Percentiles rank a stretch among this genome's conserved stretches.
These are phyloP conservation scores for Thelonectria blattea DNA, from an alignment of 2,329 filamentous ascomycete genomes.

Conservation along the genomic window DNA sequence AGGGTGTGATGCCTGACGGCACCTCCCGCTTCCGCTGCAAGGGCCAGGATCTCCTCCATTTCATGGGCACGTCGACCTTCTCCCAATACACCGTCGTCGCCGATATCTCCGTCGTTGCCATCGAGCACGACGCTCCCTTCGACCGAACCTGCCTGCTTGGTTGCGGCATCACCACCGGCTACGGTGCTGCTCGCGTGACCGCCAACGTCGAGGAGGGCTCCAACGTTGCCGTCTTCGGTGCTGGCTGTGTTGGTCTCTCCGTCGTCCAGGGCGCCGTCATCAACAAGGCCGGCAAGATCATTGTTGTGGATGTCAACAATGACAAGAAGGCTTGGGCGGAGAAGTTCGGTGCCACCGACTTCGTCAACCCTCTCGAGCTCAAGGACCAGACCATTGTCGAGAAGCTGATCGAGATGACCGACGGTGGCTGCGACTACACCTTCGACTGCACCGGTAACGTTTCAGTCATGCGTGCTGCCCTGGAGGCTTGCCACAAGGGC, in stretches of 20 bases:
- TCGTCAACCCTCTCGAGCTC: conserved; percentile 89
- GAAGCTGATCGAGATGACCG: conserved; percentile 95
- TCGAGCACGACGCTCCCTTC: conserved; percentile 89
- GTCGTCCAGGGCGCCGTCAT: conserved; percentile 93
- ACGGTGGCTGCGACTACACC: conserved; percentile 97
- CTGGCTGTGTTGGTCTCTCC: conserved; percentile 92
- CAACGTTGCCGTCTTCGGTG: conserved; percentile 91
- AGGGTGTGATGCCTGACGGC: conserved; percentile 96
- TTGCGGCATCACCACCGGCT: conserved; percentile 98
- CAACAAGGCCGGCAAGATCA: conserved; percentile 80
- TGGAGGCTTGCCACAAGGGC: conserved; percentile 98
- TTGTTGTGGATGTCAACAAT: conserved; percentile 79
- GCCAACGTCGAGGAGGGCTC: conserved; percentile 90
- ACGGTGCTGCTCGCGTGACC: conserved; percentile 93
- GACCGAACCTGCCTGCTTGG: conserved; percentile 95
- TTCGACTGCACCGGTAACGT: conserved; percentile 99
- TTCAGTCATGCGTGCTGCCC: conserved; percentile 89
- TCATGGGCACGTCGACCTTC: conserved; percentile 99
- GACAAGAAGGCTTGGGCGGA: conserved; percentile 88
- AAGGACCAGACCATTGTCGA: conserved; percentile 84
- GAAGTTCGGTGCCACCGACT: conserved; percentile 96
- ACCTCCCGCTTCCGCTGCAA: conserved; percentile 94
- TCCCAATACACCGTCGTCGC: conserved; percentile 98
- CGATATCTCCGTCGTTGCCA: conserved; percentile 96
- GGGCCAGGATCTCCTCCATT: conserved; percentile 94